Conservation (phyloP, 805 yeast species). For the Torulaspora indica region DNA sequence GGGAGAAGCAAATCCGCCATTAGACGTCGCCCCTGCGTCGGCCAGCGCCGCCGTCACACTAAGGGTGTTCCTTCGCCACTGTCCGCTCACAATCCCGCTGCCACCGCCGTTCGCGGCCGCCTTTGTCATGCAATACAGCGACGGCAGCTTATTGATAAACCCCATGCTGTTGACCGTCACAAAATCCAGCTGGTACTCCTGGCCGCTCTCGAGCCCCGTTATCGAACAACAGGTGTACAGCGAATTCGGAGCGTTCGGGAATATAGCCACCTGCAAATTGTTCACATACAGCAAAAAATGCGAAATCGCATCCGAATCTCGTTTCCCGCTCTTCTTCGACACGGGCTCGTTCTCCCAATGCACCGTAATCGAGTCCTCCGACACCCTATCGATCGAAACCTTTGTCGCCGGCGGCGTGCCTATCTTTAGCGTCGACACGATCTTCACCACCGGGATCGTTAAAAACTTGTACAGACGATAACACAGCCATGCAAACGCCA, state of each 20-base stretch:
- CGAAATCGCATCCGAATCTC: slow-evolving; percentile 20
- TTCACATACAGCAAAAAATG: slow-evolving; percentile 32
- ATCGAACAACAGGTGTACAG: slow-evolving; percentile 35
- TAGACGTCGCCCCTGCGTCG: slow-evolving; percentile 2
- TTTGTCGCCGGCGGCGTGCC: slow-evolving; percentile 34
- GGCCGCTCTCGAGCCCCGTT: slow-evolving; percentile 24
- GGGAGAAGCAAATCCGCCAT: slow-evolving; percentile 14
- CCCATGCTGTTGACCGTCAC: slow-evolving; percentile 35
- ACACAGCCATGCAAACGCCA: slow-evolving; percentile 27
- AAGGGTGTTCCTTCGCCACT: slow-evolving; percentile 27
- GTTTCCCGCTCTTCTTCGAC: slow-evolving; percentile 1
- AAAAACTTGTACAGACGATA: slow-evolving; percentile 30
- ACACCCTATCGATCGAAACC: slow-evolving; percentile 34
- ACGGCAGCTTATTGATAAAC: slow-evolving; percentile 33
- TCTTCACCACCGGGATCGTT: slow-evolving; percentile 29
- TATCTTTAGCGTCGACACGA: slow-evolving; percentile 29
- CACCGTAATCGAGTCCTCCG: slow-evolving; percentile 28
- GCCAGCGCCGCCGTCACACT: slow-evolving; percentile 8
- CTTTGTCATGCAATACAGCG: slow-evolving; percentile 31
- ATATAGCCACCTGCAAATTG: slow-evolving; percentile 29
- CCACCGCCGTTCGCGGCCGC: slow-evolving; percentile 5
- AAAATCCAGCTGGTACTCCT: slow-evolving; percentile 34
- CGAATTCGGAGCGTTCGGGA: slow-evolving; percentile 30
- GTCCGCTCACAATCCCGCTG: slow-evolving; percentile 17
- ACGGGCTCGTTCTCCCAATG: slow-evolving; percentile 37